Evolutionary conservation across 1,284 basidiomycete species (phyloP).

Genomic region (Apiotrichum domesticum): DNA sequence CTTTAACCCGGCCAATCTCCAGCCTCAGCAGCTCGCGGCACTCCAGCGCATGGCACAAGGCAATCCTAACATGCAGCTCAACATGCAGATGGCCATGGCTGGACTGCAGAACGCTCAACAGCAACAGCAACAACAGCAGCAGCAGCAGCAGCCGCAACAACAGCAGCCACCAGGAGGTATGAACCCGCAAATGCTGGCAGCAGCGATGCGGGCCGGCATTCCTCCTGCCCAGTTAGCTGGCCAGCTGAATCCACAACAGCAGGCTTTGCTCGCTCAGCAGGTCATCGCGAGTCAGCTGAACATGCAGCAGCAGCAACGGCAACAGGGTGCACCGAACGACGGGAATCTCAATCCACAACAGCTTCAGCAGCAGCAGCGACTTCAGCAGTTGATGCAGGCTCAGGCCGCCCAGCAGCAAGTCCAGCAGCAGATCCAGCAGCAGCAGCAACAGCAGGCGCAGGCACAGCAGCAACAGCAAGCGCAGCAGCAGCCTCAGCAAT

Average conservation of each 20-base stretch:
- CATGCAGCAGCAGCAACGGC: not conserved
- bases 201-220: constrained; percentile 12
- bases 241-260: constrained; percentile 15
- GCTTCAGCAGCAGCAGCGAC: constrained; percentile 12
- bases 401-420: constrained; percentile 1
- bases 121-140: not conserved
- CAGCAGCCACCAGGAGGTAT: constrained; percentile 2
- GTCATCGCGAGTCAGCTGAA: constrained; percentile 4
- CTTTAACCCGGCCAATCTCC: constrained; percentile 20
- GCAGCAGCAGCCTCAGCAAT: constrained; percentile 6
- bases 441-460: constrained; percentile 13
- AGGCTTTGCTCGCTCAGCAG: constrained; percentile 10
- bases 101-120: constrained; percentile 9
- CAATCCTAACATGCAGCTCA: constrained; percentile 15
- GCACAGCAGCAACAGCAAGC: constrained; percentile 23
- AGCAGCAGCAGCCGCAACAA: not conserved
- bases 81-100: constrained; percentile 29
- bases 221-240: constrained; percentile 4
- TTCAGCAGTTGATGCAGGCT: constrained; percentile 14
- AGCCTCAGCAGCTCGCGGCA: constrained; percentile 25
- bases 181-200: constrained; percentile 16
- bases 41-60: constrained; percentile 26
- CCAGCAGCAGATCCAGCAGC: constrained; percentile 16
- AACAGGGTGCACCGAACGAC: not conserved
- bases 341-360: constrained; percentile 3